Base-by-base conservation (phyloP, 306 rosid species). In the Vigna angularis region DNA sequence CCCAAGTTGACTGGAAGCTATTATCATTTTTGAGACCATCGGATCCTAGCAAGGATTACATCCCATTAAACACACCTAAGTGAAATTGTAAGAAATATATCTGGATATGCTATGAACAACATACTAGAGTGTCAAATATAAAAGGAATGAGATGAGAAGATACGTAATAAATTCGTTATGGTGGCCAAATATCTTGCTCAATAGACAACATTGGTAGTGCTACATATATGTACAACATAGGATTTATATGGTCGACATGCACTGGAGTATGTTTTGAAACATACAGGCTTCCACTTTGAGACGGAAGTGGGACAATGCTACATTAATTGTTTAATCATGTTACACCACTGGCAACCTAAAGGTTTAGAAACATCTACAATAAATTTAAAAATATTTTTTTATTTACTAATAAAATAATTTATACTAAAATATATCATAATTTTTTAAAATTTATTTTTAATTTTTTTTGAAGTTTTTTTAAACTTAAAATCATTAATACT, bases 1-100 rank as follows among this genome's bases (percentile, higher is more conserved):
- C 63, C 93, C 98, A 86, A 88, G 84, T 75, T 89, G 79, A 48
- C 87, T 89, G 51, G 97, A 92, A 74, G 96, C 84, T 88, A 94
- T 84, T 52, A 94, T 88, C 97, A 94, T 90, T 77, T 94, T 94
- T 66, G 98, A 87, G 88, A 94, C 85, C 98, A 92, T 90, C 45
- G 98, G 97, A 69, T 94, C 98, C 97, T 94, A 81, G 52, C 59
- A 85, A 74, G 34, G 20, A 36, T 48, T 65, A 47, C 50, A 72
- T 17, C 40, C 52, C 72, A 79, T 75, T 18, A 36, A 63, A 36
- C 36, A 63, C 47, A 42, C 28, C 51, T 45, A 53, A 34, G 72
- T 3, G 26, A 77, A 81, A 38, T 62, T 62, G 53, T 58, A 59
- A 75, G 15, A 50, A 42, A 72, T 50, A 68, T 58, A 64, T 73